Conservation (phyloP, 371 early-diverging fungal species). For the Apophysomyces elegans region DNA sequence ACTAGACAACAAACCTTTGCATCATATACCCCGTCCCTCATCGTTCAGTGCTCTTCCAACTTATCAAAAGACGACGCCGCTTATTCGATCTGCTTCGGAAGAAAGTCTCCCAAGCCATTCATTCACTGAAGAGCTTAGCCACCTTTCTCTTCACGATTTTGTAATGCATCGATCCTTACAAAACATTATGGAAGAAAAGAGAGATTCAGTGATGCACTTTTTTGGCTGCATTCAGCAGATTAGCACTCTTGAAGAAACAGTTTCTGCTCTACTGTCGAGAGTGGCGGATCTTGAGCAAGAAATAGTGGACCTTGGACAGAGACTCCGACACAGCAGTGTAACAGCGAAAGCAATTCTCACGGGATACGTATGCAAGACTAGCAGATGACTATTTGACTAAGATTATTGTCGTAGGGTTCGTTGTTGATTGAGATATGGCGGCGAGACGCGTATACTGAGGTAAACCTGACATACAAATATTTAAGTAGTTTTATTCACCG, state of each 20-base stretch:
- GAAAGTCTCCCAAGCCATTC: neutral
- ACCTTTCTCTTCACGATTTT: slow-evolving; percentile 14
- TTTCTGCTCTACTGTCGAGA: slow-evolving; percentile 19
- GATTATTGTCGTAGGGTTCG: slow-evolving; percentile 20
- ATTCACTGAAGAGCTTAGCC: slow-evolving; percentile 7
- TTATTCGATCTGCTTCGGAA: slow-evolving; percentile 1
- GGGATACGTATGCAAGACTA: slow-evolving; percentile 21
- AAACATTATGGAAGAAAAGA: slow-evolving; percentile 14
- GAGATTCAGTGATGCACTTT: slow-evolving; percentile 9
- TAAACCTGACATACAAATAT: neutral
- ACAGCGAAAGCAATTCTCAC: slow-evolving; percentile 12
- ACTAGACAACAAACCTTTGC: slow-evolving; percentile 1
- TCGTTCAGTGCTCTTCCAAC: neutral
- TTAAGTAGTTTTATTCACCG: neutral
- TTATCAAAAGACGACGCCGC: neutral
- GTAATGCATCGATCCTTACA: slow-evolving; percentile 15
- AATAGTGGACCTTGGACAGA: slow-evolving; percentile 12
- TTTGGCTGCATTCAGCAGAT: slow-evolving; percentile 22
- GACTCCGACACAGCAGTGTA: slow-evolving; percentile 17
- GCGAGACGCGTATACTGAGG: slow-evolving; percentile 25
- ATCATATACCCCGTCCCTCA: neutral
- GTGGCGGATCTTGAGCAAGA: slow-evolving; percentile 21
- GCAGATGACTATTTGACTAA: neutral
- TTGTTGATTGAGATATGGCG: slow-evolving; percentile 28
- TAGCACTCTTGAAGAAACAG: slow-evolving; percentile 26